Base-by-base conservation (phyloP, 2,329 filamentous ascomycete genomes). In the Exophiala xenobiotica region DNA sequence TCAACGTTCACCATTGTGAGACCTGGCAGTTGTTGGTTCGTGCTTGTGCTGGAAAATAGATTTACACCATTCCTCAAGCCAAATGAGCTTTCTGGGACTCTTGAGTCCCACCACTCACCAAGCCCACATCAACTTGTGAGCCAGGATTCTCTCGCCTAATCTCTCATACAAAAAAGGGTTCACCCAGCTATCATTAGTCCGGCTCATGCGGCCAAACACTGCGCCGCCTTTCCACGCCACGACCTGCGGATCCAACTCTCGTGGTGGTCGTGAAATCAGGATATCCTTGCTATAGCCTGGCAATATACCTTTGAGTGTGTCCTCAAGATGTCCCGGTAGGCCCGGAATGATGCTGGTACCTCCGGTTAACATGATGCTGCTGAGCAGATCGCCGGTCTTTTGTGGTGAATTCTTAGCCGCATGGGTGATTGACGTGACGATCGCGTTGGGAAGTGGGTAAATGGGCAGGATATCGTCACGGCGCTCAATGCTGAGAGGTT, bases 151-250 rank as follows among this genome's bases (percentile, higher is more conserved):
- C 53, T 83, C 80, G 2, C 91, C 92, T 47, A 96, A 68, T 53
- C 89, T 81, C 73, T 96, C 90, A 70, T 92, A 96, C 76, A 97
- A 92, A 63, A 86, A 78, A 40, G 83, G 81, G 11, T 86, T 87
- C 65, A 97, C 89, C 93, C 93, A 99, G 64, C 87, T 93, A 69
- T 99, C 93, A 71, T 97, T 97, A 12, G 90, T 91, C 39, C 75
- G 76, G 54, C 85, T 81, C 61, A 97, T 74, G 73, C 95, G 90
- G 2, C 90, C 91, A 75, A 96, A 99, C 12, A 99, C 91, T 67
- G 90, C 96, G 0, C 89, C 93, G 3, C 93, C 93, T 78, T 99
- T 99, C 93, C 93, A 99, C 6, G 86, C 85, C 46, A 97, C 87
- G n/a, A 97, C 91, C 71, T 96, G 90, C 4, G 93, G 90, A 70